These are phyloP conservation scores for Penicillium dipodomyicola DNA, from an alignment of 495 filamentous ascomycete species.

Conservation along the genomic window DNA sequence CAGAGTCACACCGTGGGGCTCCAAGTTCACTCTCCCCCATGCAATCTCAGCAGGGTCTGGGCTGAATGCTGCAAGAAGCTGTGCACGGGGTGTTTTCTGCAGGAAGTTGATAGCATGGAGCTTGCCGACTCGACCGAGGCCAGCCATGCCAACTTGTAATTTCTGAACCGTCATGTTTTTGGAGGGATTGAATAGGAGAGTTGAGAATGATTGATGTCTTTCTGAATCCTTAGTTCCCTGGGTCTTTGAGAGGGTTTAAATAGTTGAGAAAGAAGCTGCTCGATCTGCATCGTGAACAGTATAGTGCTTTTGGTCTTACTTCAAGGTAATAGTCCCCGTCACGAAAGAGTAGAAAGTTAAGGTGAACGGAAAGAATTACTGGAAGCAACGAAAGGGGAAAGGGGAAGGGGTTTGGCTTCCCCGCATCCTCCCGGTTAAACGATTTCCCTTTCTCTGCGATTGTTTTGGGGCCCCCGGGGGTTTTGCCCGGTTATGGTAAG, in stretches of 20 bases:
- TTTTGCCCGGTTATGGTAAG: background rate
- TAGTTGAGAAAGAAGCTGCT: background rate
- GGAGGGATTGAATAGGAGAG: background rate
- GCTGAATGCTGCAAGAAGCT: slow-evolving; percentile 44
- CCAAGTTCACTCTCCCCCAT: slow-evolving; percentile 41
- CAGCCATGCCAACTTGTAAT: slow-evolving; percentile 43
- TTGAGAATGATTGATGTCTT: background rate
- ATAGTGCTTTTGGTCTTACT: background rate
- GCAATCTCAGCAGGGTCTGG: slow-evolving; percentile 39
- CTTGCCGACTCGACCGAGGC: slow-evolving; percentile 52
- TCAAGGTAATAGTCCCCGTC: background rate
- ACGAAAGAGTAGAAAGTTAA: background rate
- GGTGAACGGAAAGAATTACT: slow-evolving; percentile 26
- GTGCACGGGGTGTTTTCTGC: slow-evolving; percentile 41
- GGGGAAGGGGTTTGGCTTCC: slow-evolving; percentile 2
- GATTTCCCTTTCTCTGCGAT: background rate
- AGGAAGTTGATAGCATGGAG: slow-evolving; percentile 46
- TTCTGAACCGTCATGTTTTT: slow-evolving; percentile 34
- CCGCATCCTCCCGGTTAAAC: background rate
- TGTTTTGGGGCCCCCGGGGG: no score
- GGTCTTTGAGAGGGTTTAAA: slow-evolving; percentile 10
- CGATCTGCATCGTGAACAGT: background rate
- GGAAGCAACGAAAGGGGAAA: slow-evolving; percentile 5
- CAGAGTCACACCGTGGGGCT: slow-evolving; percentile 38
- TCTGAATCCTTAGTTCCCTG: background rate